Conservation (phyloP, 169 alveolate species). For the Theileria equi region DNA sequence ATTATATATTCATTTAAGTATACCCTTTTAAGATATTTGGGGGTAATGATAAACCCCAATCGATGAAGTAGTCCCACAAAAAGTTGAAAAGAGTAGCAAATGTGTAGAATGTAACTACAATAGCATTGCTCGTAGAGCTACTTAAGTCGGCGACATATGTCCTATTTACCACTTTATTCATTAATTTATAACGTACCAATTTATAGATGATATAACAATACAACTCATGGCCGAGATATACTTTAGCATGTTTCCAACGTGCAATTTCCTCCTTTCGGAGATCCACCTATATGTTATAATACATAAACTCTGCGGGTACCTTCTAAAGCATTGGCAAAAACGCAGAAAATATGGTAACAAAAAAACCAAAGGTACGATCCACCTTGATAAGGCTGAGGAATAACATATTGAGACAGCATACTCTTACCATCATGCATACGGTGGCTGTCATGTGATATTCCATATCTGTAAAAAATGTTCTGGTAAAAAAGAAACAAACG, state of each 20-base stretch:
- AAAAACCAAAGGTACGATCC: conserved; percentile 75
- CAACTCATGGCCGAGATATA: conserved; percentile 15
- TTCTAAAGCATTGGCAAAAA: conserved; percentile 78
- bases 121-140: conserved; percentile 52
- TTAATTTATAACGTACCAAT: conserved; percentile 49
- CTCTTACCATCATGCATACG: neutral
- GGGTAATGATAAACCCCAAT: conserved; percentile 80
- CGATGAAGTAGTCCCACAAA: conserved; percentile 82
- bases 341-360: conserved; percentile 80
- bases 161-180: neutral
- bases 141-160: conserved; percentile 49
- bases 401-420: neutral
- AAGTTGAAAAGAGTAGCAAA: conserved; percentile 80
- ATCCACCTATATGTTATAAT: conserved; percentile 1
- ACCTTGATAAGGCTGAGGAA: conserved; percentile 53
- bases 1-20: neutral
- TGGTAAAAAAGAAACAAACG: conserved; percentile 3
- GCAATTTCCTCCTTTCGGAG: conserved; percentile 40
- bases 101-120: conserved; percentile 74
- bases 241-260: conserved; percentile 39
- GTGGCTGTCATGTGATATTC: neutral
- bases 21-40: conserved; percentile 64
- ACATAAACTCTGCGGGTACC: conserved; percentile 18
- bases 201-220: conserved; percentile 52
- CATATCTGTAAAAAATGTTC: neutral